Evolutionary conservation across 2,329 filamentous ascomycete species (phyloP).

Genomic region (Claviceps maximensis): DNA sequence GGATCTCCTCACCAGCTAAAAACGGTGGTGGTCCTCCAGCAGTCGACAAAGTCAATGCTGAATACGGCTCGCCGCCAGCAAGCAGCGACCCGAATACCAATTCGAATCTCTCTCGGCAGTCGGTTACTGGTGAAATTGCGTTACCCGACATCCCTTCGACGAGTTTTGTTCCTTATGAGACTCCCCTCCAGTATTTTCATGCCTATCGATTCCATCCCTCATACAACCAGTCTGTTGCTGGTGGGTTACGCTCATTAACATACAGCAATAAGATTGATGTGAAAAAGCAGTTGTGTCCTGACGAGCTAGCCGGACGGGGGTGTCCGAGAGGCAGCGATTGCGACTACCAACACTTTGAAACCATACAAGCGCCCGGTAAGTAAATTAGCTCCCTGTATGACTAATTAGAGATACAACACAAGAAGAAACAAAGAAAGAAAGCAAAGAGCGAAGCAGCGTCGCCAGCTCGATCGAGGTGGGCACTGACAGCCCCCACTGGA

Average conservation of each 20-base stretch:
- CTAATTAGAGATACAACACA: constrained; percentile 9
- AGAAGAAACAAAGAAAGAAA: not conserved
- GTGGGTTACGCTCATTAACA: constrained; percentile 77
- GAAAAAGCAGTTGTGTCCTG: constrained; percentile 59
- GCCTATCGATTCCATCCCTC: constrained; percentile 81
- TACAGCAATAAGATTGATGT: constrained; percentile 86
- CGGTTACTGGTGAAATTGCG: constrained; percentile 9
- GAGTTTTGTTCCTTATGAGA: constrained; percentile 54
- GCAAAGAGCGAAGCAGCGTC: constrained; percentile 5
- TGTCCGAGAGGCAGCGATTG: constrained; percentile 64
- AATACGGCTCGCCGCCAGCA: not conserved
- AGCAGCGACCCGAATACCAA: not conserved
- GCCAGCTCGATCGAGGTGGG: constrained; percentile 20
- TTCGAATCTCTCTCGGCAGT: not conserved
- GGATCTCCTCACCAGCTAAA: not conserved
- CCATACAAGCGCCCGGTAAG: constrained; percentile 26
- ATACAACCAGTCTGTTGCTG: constrained; percentile 54
- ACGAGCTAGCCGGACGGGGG: constrained; percentile 53
- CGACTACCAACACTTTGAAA: constrained; percentile 61
- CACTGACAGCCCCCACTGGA: constrained; percentile 31
- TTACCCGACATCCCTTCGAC: constrained; percentile 10
- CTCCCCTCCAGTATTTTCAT: constrained; percentile 69
- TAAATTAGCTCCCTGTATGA: constrained; percentile 9
- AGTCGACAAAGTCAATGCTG: not conserved
- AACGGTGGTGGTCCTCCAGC: not conserved